phyloP scores from a whole-genome alignment of 208 protist species.

The Kentomonas sorsogonicus region DNA sequence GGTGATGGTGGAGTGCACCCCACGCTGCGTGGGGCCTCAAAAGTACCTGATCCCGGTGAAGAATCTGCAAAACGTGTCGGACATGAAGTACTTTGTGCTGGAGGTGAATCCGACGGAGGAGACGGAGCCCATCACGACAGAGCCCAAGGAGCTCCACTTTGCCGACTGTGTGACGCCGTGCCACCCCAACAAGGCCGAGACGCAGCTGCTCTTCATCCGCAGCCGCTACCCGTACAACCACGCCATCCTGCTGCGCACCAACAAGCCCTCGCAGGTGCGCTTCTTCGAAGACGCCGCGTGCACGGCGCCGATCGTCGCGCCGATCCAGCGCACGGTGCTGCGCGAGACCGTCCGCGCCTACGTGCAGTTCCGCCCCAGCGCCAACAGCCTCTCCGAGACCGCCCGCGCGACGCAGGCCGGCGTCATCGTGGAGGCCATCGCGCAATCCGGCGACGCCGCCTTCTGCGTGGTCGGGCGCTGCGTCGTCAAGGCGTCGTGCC shows the following conservation, averaged over 20 bases:
- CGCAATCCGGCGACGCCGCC: slow-evolving; percentile 25
- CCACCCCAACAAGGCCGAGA: slow-evolving; percentile 33
- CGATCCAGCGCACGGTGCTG: slow-evolving; percentile 44
- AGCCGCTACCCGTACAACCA: slow-evolving; percentile 57
- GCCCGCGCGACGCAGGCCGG: slow-evolving; percentile 49
- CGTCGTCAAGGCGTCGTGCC: slow-evolving; percentile 35
- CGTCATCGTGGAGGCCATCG: slow-evolving; percentile 68
- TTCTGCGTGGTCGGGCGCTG: slow-evolving; percentile 43
- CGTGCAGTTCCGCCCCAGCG: slow-evolving; percentile 53
- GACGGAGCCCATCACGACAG: slow-evolving; percentile 53
- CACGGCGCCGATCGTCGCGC: slow-evolving; percentile 48
- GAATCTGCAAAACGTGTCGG: slow-evolving; percentile 55
- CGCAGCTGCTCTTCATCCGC: slow-evolving; percentile 62
- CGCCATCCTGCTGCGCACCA: slow-evolving; percentile 67
- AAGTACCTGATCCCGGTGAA: slow-evolving; percentile 82
- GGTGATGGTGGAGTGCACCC: slow-evolving; percentile 76
- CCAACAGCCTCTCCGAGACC: slow-evolving; percentile 31
- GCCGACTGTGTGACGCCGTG: slow-evolving; percentile 67
- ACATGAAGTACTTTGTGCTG: slow-evolving; percentile 70
- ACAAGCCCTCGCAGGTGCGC: slow-evolving; percentile 59
- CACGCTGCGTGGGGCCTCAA: slow-evolving; percentile 64
- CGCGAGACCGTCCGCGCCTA: slow-evolving; percentile 71
- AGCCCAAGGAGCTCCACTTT: slow-evolving; percentile 55
- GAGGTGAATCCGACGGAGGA: slow-evolving; percentile 70
- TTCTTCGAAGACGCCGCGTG: slow-evolving; percentile 76